Conservation (phyloP, 768 basidiomycete species). For the Mycena crocata region DNA sequence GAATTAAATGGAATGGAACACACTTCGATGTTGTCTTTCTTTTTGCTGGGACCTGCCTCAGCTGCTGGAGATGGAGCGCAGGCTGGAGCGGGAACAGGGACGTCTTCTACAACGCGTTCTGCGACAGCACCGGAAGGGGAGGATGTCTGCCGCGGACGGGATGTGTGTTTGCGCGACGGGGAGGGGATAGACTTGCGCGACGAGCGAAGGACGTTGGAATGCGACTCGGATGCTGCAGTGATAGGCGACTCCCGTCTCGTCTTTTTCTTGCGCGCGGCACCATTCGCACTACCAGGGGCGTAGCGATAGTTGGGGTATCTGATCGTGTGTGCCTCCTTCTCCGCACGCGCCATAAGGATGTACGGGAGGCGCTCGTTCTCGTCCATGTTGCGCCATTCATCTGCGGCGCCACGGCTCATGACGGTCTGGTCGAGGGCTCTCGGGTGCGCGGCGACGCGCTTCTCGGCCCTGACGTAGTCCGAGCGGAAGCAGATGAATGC, state of each 20-base stretch:
- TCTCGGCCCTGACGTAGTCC: constrained; percentile 43
- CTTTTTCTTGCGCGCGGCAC: constrained; percentile 4
- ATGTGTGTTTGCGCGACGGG: neutral
- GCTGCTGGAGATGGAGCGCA: neutral
- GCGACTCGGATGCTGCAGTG: neutral
- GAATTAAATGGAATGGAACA: neutral
- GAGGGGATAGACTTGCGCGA: neutral
- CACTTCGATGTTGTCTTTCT: neutral
- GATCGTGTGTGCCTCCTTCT: constrained; percentile 56
- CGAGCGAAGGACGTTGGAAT: neutral
- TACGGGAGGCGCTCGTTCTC: constrained; percentile 50
- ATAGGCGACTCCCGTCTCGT: constrained; percentile 9
- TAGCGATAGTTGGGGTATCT: constrained; percentile 64
- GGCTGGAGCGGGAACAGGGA: neutral
- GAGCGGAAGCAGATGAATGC: constrained; percentile 70
- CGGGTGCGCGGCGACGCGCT: constrained; percentile 10
- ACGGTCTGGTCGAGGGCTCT: constrained; percentile 46
- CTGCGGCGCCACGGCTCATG: constrained; percentile 69
- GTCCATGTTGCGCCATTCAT: constrained; percentile 66
- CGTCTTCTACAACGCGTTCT: neutral
- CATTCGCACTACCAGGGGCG: constrained; percentile 23
- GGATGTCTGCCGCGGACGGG: constrained; percentile 2
- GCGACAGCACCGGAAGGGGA: neutral
- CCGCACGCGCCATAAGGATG: constrained; percentile 51
- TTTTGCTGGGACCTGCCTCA: neutral